These are phyloP conservation scores for Pestalotiopsis sp. DNA, from an alignment of 2,329 filamentous ascomycete genomes.

Conservation along the genomic window DNA sequence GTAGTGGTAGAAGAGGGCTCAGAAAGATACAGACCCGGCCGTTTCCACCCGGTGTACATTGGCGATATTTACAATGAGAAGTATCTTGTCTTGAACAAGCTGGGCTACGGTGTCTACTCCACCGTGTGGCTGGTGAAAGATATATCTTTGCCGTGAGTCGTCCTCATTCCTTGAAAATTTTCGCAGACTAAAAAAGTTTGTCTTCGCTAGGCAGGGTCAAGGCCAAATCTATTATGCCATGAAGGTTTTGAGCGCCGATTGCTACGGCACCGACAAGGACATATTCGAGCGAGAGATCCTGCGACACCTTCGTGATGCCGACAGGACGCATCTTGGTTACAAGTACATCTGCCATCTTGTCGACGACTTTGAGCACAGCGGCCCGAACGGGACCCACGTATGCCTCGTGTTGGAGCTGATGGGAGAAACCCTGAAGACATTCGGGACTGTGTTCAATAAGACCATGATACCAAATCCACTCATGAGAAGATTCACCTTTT, in stretches of 20 bases:
- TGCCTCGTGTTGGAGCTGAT: conserved; percentile 29
- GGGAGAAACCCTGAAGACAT: conserved; percentile 24
- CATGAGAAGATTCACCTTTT: conserved; percentile 23
- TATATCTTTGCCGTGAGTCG: conserved; percentile 3
- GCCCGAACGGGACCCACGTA: conserved; percentile 26
- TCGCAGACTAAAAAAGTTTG: neutral
- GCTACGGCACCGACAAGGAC: conserved; percentile 17
- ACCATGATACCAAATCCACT: conserved; percentile 23
- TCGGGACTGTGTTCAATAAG: conserved; percentile 16
- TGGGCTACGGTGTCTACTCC: conserved; percentile 20
- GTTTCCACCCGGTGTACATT: conserved; percentile 24
- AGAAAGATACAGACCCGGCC: neutral
- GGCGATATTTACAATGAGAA: conserved; percentile 21
- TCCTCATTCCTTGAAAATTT: no score
- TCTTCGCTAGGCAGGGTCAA: neutral
- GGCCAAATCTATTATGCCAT: conserved; percentile 15
- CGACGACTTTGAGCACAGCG: conserved; percentile 26
- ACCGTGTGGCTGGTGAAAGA: conserved; percentile 19
- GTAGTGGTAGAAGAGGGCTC: neutral
- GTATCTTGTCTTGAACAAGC: conserved; percentile 21
- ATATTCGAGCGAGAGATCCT: conserved; percentile 25
- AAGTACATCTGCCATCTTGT: conserved; percentile 23
- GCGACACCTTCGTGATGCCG: conserved; percentile 16
- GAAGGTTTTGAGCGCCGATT: conserved; percentile 20
- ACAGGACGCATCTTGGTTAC: conserved; percentile 18